Evolutionary conservation across 805 yeast genomes (phyloP), one percentile per base, ranked within the genome.

Genomic region (Myxozyma mucilagina): DNA sequence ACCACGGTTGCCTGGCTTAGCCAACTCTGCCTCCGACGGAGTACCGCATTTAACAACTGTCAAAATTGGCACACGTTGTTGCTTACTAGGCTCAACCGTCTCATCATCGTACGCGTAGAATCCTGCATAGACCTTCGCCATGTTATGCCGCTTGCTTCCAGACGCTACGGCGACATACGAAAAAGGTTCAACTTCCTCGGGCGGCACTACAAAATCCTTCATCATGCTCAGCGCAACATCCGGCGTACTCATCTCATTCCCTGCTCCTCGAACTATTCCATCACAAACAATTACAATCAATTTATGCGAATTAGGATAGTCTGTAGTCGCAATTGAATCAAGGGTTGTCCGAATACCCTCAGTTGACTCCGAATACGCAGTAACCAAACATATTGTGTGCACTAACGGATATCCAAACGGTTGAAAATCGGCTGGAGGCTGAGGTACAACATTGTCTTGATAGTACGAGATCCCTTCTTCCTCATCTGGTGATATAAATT

Each of bases 61-160:
- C 35, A 92, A 71, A 68, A 92, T 78, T 1, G 97, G 97, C 36
- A 89, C 92, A 68, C 93, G 81, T 61, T 74, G 81, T 75, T 93
- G 98, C 68, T 87, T 87, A 63, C 88, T 92, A 1, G 77, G 76
- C 1, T 93, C 89, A 47, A 91, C 85, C 0, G 93, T 88, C 2
- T 75, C 70, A 66, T 88, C 88, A 69, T 89, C 85, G 72, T 92
- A 94, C 67, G 86, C 86, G 77, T 94, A 94, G 73, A 89, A 94
- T 0, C 99, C 99, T 11, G 97, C 86, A 71, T 90, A 93, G 1
- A 93, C 91, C 75, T 92, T 93, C 34, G 99, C 97, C 97, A 92
- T 91, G 73, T 94, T 94, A 72, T 94, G 99, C 73, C 99, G 87
- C 76, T 90, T 94, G 3, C 89, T 69, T 68, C 99, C 99, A 68